Conservation (phyloP, 306 rosid genomes). For the Ormosia emarginata region DNA sequence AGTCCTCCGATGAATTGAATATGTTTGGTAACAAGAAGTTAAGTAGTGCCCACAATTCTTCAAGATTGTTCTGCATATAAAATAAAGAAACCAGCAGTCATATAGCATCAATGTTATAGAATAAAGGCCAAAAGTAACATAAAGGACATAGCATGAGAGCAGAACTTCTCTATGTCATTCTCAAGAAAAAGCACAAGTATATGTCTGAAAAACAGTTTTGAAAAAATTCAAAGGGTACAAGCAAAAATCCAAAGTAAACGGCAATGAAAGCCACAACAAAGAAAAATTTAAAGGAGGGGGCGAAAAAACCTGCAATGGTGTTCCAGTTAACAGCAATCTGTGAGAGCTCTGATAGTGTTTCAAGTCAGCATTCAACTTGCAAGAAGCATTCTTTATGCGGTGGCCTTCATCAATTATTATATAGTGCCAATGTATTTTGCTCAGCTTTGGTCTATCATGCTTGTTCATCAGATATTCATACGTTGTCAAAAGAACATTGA, state of each 20-base stretch:
- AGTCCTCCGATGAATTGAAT: conserved; percentile 93
- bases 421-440: conserved; percentile 97
- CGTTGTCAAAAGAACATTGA: conserved; percentile 94
- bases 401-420: conserved; percentile 98
- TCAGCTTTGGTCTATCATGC: conserved; percentile 96
- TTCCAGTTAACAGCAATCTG: conserved; percentile 96
- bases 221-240: neutral
- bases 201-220: neutral
- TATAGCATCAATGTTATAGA: conserved; percentile 7
- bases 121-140: neutral
- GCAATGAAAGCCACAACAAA: conserved; percentile 28
- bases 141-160: neutral
- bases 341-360: conserved; percentile 95
- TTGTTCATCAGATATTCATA: conserved; percentile 99
- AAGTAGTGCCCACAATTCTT: conserved; percentile 96
- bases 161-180: neutral
- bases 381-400: conserved; percentile 99
- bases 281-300: neutral
- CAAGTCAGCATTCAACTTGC: conserved; percentile 96
- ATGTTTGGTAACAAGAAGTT: conserved; percentile 97
- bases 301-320: conserved; percentile 83
- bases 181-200: neutral
- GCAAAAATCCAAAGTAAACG: conserved; percentile 37
- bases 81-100: conserved; percentile 23
- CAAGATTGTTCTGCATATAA: conserved; percentile 85